Base-by-base conservation (phyloP, 2,329 filamentous ascomycete species). In the Cladophialophora bantiana region DNA sequence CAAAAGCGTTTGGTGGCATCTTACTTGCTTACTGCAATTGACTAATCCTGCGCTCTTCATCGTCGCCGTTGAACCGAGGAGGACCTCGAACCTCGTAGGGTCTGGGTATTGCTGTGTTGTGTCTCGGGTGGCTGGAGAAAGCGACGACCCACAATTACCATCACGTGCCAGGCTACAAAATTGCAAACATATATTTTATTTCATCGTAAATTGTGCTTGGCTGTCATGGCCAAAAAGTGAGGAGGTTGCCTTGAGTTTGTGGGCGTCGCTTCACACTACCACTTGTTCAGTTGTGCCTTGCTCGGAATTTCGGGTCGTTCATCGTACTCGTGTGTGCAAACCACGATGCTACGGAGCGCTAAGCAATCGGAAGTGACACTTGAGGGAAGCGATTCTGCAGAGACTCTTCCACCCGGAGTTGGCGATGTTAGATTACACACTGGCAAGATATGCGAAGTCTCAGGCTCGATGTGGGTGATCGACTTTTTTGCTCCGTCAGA, bases 311-410 rank as follows among this genome's bases (percentile, higher is more conserved):
- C 78, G 82, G 83, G 80, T 80, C 80, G 81, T 78, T 77, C 78
- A 76, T 66, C 78, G 76, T 78, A 85, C 84, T 85, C 84, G 82
- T 79, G 78, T 75, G 81, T 82, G 83, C 79, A 85, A 82, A 83
- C 81, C 78, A 79, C 81, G 84, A 85, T 78, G 83, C 80, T 84
- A 79, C 73, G 76, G 75, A 77, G 77, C 79, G 79, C 73, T 86
- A 83, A 85, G 84, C 79, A 78, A 83, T 84, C 18, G 82, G 79
- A 81, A 76, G 75, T 78, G 75, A 85, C 71, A 68, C 82, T 84
- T 84, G 82, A 86, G 84, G 81, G 82, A 83, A 85, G 84, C 77
- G 83, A 86, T 85, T 83, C 82, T 83, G 83, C 84, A 86, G 82
- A 84, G 82, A 81, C 75, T 77, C 77, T 77, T 81, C 79, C 82